Base-by-base conservation (phyloP, 306 rosid genomes). In the Cucurbita pepo region DNA sequence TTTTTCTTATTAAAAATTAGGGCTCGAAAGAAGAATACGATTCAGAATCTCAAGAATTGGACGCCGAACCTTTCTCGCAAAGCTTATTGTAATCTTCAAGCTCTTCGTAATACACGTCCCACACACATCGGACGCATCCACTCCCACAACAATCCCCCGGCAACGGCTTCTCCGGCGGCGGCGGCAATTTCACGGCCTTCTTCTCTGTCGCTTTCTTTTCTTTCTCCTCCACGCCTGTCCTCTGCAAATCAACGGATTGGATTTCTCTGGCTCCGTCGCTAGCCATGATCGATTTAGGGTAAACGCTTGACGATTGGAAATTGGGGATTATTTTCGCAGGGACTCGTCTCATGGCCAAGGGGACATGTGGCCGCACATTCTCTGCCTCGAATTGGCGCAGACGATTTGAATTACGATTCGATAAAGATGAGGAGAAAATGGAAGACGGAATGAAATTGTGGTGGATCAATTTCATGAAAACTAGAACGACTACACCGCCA, bases 61-160 rank as follows among this genome's bases (percentile, higher is more conserved):
- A 52, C 12, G 59, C 56, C 59, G 78, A 76, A 76, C 79, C 81
- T 14, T 76, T 78, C 73, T 88, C 74, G 77, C 70, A 77, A 37
- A 86, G 87, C 80, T 81, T 94, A 76, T 86, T 69, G 60, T 87
- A 90, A 14, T 76, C 86, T 37, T 94, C 98, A 47, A 94, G 89
- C 80, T 94, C 97, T 15, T 94, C 97, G 43, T 94, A 89, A 77
- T 90, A 94, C 0, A 86, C 14, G 37, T 94, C 97, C 97, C 98
- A 94, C 15, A 94, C 92, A 81, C 98, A 90, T 1, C 90, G 85
- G n/a, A 90, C 91, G 79, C 98, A 94, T 4, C 97, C 97, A 78
- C 92, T 90, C 36, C 96, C 96, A 65, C 98, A 94, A 62, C 96
- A 94, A 82, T 90, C 98, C 5, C 87, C 97, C 6, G 90, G 85